Base-by-base conservation (phyloP, 768 basidiomycete genomes). In the Suillus alpinus region DNA sequence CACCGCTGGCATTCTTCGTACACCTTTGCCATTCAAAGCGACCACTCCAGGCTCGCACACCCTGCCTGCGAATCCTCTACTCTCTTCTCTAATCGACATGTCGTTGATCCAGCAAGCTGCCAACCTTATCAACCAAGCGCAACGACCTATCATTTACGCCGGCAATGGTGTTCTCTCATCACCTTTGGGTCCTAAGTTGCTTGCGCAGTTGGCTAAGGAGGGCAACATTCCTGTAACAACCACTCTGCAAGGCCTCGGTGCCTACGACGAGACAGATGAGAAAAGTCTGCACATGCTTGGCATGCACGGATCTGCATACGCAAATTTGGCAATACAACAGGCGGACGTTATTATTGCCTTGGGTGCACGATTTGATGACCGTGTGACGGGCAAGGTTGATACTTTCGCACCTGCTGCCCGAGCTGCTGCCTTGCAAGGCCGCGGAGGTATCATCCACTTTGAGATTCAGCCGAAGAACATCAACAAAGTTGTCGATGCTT, bases 391-490 rank as follows among this genome's bases (percentile, higher is more conserved):
- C 58, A 96, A 89, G 73, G 73, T 98, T 60, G 86, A 87, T 67
- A 79, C 85, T 1, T 99, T 98, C 68, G 97, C 95, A 0, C 97
- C 97, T 32, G 91, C 87, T 13, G 96, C 97, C 0, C 81, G 82
- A 52, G 88, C 88, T 6, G 97, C 97, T 6, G 94, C 95, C 2
- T 78, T 83, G 0, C 82, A 88, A 66, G 93, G 95, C 49, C 85
- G 86, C 1, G 97, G 97, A 12, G 97, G 97, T 37, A 95, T 99
- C 78, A 97, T 99, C 71, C 97, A 99, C 79, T 98, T 99, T 70
- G 97, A 99, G 80, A 95, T 98, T 66, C 86, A 87, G 79, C 94
- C 97, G 50, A 98, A 99, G 83, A 99, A 99, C 76, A 83, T 99
- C 76, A 99, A 99, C 85, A 99, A 99, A 77, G 95, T 99, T 62